Evolutionary conservation across 129 eudicot genomes (phyloP), one percentile per base, ranked within the genome.

Genomic region (Kitagawia praeruptora): DNA sequence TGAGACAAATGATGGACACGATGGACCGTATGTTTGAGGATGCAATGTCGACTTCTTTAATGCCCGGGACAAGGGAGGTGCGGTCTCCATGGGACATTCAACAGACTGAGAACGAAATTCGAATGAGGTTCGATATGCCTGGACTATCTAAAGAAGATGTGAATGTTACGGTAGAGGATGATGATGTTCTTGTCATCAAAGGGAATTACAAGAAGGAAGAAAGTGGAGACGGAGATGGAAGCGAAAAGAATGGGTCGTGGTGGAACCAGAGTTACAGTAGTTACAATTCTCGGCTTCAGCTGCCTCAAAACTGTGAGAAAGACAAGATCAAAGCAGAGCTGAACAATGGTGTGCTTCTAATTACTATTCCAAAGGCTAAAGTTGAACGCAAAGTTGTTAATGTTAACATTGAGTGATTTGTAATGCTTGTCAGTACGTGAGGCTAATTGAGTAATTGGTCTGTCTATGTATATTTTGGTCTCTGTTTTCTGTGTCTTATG

Each of bases 81-180:
- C 88, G 94, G 4, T 10, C 91, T 8, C 93, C 96, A 2, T 95
- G 97, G 99, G 95, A 92, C 82, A 77, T 92, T 11, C 83, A 82
- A 16, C 92, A 90, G 0, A 85, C 81, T 0, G 97, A 92, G 18
- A 75, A 87, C n/a, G 96, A 89, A 78, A 81, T 95, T 82, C 89
- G 80, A 73, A 90, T 89, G 93, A 73, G 96, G 41, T 90, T 92
- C 79, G 95, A 90, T 85, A 90, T 95, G 84, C 96, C 99, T 0
- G 97, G 99, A 0, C 85, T 92, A 2, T 83, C 91, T 0, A 95
- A 86, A 75, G 97, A 90, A 71, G 99, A 95, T n/a, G 86, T 95
- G 9, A 85, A 84, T 66, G 93, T 95, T 4, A 83, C 79, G 0
- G 88, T 92, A 6, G 97, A 95, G 81, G 94, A 74, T 14, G 77